Conservation (phyloP, 1,284 basidiomycete genomes). For the Uromyces viciae-fabae region DNA sequence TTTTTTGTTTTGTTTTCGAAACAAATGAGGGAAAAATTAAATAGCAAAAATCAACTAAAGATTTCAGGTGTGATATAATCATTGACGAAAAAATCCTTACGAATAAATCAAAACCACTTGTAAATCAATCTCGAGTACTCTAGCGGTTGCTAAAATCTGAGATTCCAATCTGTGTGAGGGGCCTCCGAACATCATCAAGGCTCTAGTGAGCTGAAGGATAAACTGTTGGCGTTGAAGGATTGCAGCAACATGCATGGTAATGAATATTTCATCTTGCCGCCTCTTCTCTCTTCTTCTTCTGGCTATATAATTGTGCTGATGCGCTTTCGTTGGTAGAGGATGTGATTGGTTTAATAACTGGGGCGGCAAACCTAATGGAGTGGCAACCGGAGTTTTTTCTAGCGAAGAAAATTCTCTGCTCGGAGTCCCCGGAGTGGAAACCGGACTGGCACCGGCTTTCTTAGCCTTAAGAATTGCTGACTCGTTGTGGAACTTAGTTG, state of each 20-base stretch:
- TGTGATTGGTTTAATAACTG: background rate
- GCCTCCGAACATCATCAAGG: conserved; percentile 92
- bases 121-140: conserved; percentile 76
- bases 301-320: conserved; percentile 1
- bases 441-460: background rate
- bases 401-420: background rate
- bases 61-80: background rate
- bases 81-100: background rate
- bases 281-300: conserved; percentile 62
- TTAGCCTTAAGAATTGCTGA: conserved; percentile 42
- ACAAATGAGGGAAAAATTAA: background rate
- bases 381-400: background rate
- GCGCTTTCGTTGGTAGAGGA: background rate
- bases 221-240: conserved; percentile 84
- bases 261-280: conserved; percentile 72
- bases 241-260: conserved; percentile 82
- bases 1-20: background rate
- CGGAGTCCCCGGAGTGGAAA: conserved; percentile 20
- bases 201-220: conserved; percentile 77
- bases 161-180: conserved; percentile 83
- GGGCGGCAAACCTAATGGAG: background rate
- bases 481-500: conserved; percentile 31
- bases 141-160: conserved; percentile 79
- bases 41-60: background rate
- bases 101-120: conserved; percentile 71